Conservation (phyloP, 2,329 filamentous ascomycete genomes). For the Bipolaris cookei region DNA sequence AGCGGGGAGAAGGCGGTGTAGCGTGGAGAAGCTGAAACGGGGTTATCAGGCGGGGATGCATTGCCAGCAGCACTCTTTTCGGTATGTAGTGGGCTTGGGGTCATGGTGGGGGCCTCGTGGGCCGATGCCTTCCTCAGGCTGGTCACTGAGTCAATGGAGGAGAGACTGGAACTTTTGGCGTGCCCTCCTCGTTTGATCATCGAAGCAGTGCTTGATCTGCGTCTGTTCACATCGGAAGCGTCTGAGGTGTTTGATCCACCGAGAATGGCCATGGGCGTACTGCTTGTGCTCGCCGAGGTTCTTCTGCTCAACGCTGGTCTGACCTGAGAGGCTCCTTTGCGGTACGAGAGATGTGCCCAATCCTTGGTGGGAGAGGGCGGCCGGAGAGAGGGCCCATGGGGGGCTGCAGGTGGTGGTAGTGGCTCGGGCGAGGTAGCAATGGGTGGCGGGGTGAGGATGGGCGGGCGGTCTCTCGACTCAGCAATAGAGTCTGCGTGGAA, state of each 20-base stretch:
- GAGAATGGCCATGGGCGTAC: constrained; percentile 42
- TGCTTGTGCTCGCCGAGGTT: constrained; percentile 44
- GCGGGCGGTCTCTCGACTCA: constrained; percentile 48
- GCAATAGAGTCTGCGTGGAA: constrained; percentile 69
- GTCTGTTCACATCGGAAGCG: constrained; percentile 30
- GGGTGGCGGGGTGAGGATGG: constrained; percentile 43
- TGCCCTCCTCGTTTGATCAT: constrained; percentile 38
- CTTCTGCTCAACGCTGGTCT: constrained; percentile 45
- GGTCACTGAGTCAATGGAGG: constrained; percentile 54
- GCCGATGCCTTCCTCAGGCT: constrained; percentile 37
- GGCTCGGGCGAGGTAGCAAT: constrained; percentile 36
- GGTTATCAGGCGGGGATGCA: constrained; percentile 34
- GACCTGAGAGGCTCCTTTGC: constrained; percentile 58
- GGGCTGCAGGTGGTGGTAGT: constrained; percentile 19
- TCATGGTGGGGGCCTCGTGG: constrained; percentile 30
- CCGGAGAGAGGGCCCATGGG: constrained; percentile 34
- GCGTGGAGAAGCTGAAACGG: constrained; percentile 31
- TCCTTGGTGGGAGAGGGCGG: constrained; percentile 56
- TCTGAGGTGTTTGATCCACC: constrained; percentile 36
- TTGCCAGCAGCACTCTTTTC: constrained; percentile 40
- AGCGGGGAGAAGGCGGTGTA: constrained; percentile 33
- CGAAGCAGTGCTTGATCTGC: constrained; percentile 44
- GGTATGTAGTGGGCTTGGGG: constrained; percentile 44
- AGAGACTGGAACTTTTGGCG: constrained; percentile 52
- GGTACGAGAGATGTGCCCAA: constrained; percentile 57